Conservation (phyloP, 148 eudicot genomes). For the Rhododendron mucronatum region DNA sequence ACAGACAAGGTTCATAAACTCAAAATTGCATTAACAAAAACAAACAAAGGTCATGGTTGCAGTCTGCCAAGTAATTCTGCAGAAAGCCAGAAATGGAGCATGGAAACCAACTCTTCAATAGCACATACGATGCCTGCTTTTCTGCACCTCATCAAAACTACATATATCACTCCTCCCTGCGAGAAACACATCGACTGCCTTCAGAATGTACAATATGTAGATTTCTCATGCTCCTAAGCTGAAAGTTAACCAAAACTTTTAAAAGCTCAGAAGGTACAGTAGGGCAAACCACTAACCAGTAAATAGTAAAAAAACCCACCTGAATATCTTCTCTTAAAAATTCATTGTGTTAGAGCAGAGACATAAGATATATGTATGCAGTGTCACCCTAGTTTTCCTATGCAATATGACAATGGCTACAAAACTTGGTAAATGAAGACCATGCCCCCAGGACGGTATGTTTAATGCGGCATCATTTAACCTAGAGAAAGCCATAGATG, state of each 20-base stretch:
- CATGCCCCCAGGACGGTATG: background rate
- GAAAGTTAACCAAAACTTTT: background rate
- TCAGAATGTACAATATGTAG: background rate
- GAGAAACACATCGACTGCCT: background rate
- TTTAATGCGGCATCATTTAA: background rate
- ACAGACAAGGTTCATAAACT: background rate
- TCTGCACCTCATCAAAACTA: too few relatives aligned
- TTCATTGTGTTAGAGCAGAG: background rate
- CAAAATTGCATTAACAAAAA: background rate
- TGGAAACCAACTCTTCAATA: background rate
- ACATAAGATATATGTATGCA: background rate
- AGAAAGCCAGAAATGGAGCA: background rate
- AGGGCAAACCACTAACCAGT: background rate
- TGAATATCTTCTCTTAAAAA: background rate
- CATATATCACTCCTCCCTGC: background rate
- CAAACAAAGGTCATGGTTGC: background rate
- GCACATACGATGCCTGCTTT: background rate
- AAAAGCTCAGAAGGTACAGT: background rate
- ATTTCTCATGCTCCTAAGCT: constrained; percentile 1
- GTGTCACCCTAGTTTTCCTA: background rate
- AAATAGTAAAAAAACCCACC: too few relatives aligned
- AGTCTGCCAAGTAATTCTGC: background rate
- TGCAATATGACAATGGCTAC: background rate
- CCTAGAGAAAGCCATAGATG: background rate
- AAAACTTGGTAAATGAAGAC: background rate